phyloP scores from a whole-genome alignment of 1,139 yeast species.

The Scheffersomyces quercinus region DNA sequence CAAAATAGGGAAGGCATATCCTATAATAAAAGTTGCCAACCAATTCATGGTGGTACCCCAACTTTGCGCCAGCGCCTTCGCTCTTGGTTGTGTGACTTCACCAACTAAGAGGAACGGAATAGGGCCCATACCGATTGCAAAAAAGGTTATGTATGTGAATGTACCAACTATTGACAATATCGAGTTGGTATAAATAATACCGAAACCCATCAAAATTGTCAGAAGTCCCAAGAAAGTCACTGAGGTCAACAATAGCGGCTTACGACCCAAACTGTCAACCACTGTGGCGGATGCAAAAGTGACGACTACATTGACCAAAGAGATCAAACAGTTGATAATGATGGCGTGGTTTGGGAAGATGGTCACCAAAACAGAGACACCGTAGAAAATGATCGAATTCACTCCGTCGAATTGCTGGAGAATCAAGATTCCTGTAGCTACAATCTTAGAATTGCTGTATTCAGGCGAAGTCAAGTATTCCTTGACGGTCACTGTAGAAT shows the following conservation, averaged over 20 bases:
- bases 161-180: slow-evolving; percentile 64
- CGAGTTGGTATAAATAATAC: slow-evolving; percentile 55
- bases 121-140: slow-evolving; percentile 93
- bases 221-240: slow-evolving; percentile 69
- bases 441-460: slow-evolving; percentile 59
- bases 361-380: slow-evolving; percentile 74
- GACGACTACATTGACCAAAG: slow-evolving; percentile 68
- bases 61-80: slow-evolving; percentile 86
- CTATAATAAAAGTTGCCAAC: slow-evolving; percentile 83
- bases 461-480: slow-evolving; percentile 52
- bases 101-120: slow-evolving; percentile 89
- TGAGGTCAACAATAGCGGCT: slow-evolving; percentile 66
- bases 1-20: slow-evolving; percentile 75
- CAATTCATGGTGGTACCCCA: slow-evolving; percentile 91
- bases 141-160: slow-evolving; percentile 72
- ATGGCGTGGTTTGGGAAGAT: slow-evolving; percentile 72
- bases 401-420: slow-evolving; percentile 93
- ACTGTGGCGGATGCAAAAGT: slow-evolving; percentile 72
- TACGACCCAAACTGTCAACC: slow-evolving; percentile 75
- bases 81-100: slow-evolving; percentile 79
- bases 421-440: slow-evolving; percentile 73
- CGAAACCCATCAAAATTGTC: slow-evolving; percentile 63
- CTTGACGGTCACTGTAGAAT: slow-evolving; percentile 24
- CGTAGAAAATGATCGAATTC: slow-evolving; percentile 88
- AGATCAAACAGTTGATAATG: slow-evolving; percentile 69